These are phyloP conservation scores for Pistacia atlantica DNA, from an alignment of 345 rosid genomes.

Conservation along the genomic window DNA sequence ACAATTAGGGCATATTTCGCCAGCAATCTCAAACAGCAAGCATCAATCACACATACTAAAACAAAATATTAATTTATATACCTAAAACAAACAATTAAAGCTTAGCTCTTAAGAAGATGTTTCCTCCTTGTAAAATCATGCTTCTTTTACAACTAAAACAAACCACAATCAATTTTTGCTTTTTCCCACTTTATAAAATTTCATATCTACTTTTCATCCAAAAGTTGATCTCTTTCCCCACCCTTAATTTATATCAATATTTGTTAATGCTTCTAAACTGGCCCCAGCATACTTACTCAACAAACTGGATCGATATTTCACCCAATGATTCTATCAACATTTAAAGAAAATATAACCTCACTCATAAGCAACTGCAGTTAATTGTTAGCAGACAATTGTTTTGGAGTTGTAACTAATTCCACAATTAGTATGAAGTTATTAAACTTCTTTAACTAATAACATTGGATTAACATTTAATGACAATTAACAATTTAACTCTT, in stretches of 20 bases:
- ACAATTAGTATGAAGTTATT: too few relatives aligned
- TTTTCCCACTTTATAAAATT: slow-evolving; percentile 17
- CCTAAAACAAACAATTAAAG: slow-evolving; percentile 1
- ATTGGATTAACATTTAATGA: too few relatives aligned
- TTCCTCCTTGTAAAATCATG: not conserved
- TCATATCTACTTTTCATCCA: not conserved
- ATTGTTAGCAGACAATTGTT: too few relatives aligned
- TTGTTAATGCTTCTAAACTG: not conserved
- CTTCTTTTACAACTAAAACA: slow-evolving; percentile 21
- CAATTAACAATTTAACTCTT: too few relatives aligned
- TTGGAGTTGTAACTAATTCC: too few relatives aligned
- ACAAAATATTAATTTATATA: not conserved
- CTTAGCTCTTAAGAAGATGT: slow-evolving; percentile 2
- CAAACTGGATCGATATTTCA: not conserved
- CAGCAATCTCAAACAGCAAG: too few relatives aligned
- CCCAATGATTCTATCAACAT: too few relatives aligned
- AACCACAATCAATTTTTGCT: not conserved
- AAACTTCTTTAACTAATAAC: too few relatives aligned
- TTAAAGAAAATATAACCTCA: too few relatives aligned
- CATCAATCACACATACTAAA: too few relatives aligned
- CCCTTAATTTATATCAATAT: not conserved
- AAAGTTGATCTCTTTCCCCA: slow-evolving; percentile 14
- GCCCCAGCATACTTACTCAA: not conserved
- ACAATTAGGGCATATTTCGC: too few relatives aligned
- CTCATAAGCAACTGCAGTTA: too few relatives aligned